Evolutionary conservation across 768 basidiomycete genomes (phyloP), one percentile per base, ranked within the genome.

Genomic region (Pisolithus orientalis): DNA sequence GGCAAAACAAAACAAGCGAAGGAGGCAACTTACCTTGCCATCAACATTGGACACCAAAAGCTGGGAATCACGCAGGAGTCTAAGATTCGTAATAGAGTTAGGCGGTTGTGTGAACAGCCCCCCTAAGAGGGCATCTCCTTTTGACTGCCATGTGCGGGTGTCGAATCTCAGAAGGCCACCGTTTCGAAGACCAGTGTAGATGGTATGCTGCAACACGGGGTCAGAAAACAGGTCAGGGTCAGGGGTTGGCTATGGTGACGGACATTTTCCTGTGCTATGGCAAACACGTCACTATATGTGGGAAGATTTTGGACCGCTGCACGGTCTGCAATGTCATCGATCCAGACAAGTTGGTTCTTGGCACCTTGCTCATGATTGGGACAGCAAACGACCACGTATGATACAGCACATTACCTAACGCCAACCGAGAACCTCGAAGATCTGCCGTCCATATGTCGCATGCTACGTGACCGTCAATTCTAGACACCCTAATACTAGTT

Each of bases 241-340:
- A 25, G 24, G 25, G 16, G 49, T 25, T 8, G 27, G 0, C 6
- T 38, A 31, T 8, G 8, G 24, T 17, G 7, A 59, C 72, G 5
- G 39, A 84, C 85, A 47, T 75, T 66, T 44, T 71, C 62, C 58
- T 82, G 82, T 44, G 72, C 63, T n/a, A 86, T 66, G 3, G 84
- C 65, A 56, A 88, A 80, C 0, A 86, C 80, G 58, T 87, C 85
- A 49, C 84, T 85, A 17, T 72, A 57, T 3, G 84, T 85, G 27
- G 72, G 65, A 9, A 87, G 62, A 53, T 66, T 59, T 49, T 70
- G 67, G 2, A 76, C 59, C 13, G 67, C 65, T 1, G 57, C 53
- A 29, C 70, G 59, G 2, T 58, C 51, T 32, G 78, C 76, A 43
- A 85, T 70, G 50, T 85, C 80, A 4, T 71, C 62, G 3, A 87